Base-by-base conservation (phyloP, 805 yeast species). In the Hanseniaspora guilliermondii region DNA sequence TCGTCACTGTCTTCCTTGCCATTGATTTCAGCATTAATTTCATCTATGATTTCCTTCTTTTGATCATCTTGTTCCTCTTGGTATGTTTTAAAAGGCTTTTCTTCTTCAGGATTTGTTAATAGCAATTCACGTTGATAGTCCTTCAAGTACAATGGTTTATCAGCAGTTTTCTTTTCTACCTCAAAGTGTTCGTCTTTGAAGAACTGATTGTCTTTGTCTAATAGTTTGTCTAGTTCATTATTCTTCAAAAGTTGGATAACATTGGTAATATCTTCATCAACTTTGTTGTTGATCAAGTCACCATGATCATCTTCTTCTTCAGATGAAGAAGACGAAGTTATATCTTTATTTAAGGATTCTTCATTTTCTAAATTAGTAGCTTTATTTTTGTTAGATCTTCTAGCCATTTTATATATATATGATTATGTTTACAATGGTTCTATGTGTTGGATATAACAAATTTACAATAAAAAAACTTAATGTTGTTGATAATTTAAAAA, bases 301-400 rank as follows among this genome's bases (percentile, higher is more conserved):
- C 96, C 98, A 60, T 68, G 82, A 57, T 89, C 96, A 65, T 93
- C 98, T 68, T 91, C 98, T 4, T 81, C 87, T 64, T 87, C 71
- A 25, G 64, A 59, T 14, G 61, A 48, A 21, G 64, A 60, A 9
- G 60, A 64, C 3, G 60, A 63, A 12, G 68, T 57, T 8, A 73
- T 74, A n/a, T 73, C 68, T 17, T 71, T 71, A 38, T 65, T 22
- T 8, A 39, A 5, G 12, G 33, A 9, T 27, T 19, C 36, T 27
- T 39, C 30, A 14, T 21, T 39, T 39, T 39, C 27, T 39, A 22
- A 27, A 22, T 21, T 39, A 4, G 42, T 7, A 22, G 17, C 27
- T 44, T 49, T 74, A 72, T 36, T 71, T 74, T 22, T 52, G n/a
- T 52, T 52, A 8, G 55, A 52, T 52, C 55, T 52, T 52, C 55